phyloP scores from a whole-genome alignment of 495 filamentous ascomycete species.

The Margaritispora aquatica region DNA sequence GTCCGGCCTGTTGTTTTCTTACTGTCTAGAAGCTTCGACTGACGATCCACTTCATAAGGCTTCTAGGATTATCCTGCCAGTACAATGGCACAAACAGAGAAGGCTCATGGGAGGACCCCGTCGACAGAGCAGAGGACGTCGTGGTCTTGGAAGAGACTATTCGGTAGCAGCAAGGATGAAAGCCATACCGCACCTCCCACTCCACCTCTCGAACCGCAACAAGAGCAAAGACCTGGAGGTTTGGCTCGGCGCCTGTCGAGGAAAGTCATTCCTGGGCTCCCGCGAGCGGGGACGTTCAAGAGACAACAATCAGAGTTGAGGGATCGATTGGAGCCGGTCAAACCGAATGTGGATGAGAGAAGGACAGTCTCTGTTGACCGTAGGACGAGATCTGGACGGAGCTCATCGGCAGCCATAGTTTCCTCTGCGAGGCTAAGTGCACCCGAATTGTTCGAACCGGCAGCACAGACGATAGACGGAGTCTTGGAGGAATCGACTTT shows the following conservation, averaged over 20 bases:
- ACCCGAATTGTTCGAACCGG: conserved; percentile 17
- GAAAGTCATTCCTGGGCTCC: conserved; percentile 73
- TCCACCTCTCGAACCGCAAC: conserved; percentile 8
- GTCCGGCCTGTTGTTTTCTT: not conserved
- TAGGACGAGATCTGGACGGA: conserved; percentile 10
- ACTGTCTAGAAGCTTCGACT: conserved; percentile 1
- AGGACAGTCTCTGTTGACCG: conserved; percentile 69
- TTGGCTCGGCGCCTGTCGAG: conserved; percentile 53
- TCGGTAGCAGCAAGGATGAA: conserved; percentile 24
- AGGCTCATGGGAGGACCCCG: conserved; percentile 16
- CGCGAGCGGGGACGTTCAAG: conserved; percentile 68
- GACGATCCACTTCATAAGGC: conserved; percentile 6
- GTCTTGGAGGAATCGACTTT: conserved; percentile 3
- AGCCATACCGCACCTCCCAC: not conserved
- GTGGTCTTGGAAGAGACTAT: conserved; percentile 28
- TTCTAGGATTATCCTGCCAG: conserved; percentile 13
- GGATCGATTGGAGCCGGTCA: conserved; percentile 60
- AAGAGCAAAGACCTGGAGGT: conserved; percentile 31
- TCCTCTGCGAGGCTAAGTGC: conserved; percentile 15
- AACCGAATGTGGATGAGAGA: conserved; percentile 55
- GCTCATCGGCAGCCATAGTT: conserved; percentile 10
- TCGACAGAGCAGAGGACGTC: conserved; percentile 19
- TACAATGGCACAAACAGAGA: conserved; percentile 23
- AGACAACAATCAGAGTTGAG: conserved; percentile 75
- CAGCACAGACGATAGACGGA: conserved; percentile 11